Evolutionary conservation across 768 basidiomycete species (phyloP), one percentile per base, ranked within the genome.

Genomic region (Phanerochaete sordida): DNA sequence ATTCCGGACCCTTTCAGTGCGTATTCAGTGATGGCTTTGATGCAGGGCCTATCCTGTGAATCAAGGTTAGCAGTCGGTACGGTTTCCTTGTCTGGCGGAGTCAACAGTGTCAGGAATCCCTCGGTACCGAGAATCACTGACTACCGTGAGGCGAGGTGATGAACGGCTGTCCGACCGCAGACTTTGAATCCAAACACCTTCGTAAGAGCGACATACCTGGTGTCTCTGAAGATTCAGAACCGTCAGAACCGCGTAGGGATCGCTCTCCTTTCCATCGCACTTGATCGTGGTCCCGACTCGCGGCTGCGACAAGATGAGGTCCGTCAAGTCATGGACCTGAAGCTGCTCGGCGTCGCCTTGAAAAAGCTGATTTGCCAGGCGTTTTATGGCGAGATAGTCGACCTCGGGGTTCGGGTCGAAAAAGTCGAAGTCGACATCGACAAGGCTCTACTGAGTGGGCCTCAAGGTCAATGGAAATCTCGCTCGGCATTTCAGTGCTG

Each of bases 371-470:
- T 69, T 69, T 15, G 90, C 71, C 1, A 93, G 80, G 0, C 90
- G 82, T 57, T 91, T 90, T 68, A 96, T 77, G 1, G 95, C 93
- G 63, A 90, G 86, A 70, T 90, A 97, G 75, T 98, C 95, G 66
- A 91, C 74, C 26, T 72, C 80, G 2, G 90, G 84, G 64, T 91
- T 88, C 6, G 92, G 86, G 71, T 92, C 88, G 80, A 92, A 95
- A 71, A 97, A 98, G 64, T 97, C 94, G 68, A 98, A 98, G 68
- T 90, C 88, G 65, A 95, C 88, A 73, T 95, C 83, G 74, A 95
- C 81, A 66, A 88, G 80, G 69, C 78, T 82, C 82, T 85, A 76
- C 74, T 73, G 67, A 61, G 67, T 39, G 23, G 56, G 50, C 57
- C 33, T 31, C 57, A 16, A 56, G 59, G 24, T 12, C 47, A 52